Conservation (phyloP, 805 yeast genomes). For the Phaffomyces thermotolerans region DNA sequence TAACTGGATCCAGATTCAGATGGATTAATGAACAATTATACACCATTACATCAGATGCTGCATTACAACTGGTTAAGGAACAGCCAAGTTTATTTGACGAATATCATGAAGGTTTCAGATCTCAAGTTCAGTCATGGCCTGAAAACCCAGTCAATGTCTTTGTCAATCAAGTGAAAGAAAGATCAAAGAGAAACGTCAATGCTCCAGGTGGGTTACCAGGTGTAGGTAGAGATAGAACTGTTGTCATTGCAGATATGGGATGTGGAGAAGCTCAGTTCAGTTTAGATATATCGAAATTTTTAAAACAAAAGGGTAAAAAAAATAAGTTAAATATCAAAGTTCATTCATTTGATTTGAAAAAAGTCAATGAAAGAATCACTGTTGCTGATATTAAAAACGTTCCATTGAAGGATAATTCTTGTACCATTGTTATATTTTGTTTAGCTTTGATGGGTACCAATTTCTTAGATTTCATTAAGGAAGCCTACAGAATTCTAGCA, state of each 20-base stretch:
- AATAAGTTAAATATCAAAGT: slow-evolving; percentile 50
- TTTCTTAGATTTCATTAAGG: slow-evolving; percentile 83
- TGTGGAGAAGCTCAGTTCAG: slow-evolving; percentile 96
- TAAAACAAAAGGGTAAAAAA: slow-evolving; percentile 26
- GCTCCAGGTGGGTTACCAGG: slow-evolving; percentile 98
- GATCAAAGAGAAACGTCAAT: slow-evolving; percentile 62
- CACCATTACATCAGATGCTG: slow-evolving; percentile 73
- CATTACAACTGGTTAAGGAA: slow-evolving; percentile 60
- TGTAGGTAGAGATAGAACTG: slow-evolving; percentile 36
- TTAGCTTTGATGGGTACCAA: slow-evolving; percentile 97
- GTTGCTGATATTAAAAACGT: slow-evolving; percentile 95
- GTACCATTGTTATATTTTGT: slow-evolving; percentile 87
- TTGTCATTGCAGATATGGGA: slow-evolving; percentile 96
- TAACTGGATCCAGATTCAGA: slow-evolving; percentile 91
- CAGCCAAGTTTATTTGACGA: slow-evolving; percentile 91
- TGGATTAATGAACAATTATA: slow-evolving; percentile 98
- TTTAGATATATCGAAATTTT: slow-evolving; percentile 48
- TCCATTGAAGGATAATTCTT: slow-evolving; percentile 72
- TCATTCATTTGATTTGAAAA: slow-evolving; percentile 87
- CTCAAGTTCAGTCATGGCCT: slow-evolving; percentile 97
- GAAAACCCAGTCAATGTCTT: slow-evolving; percentile 95
- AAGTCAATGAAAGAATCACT: slow-evolving; percentile 81
- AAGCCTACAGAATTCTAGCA: slow-evolving; percentile 78
- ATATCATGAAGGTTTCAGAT: slow-evolving; percentile 90
- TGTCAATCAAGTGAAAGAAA: slow-evolving; percentile 57